These are phyloP conservation scores for Mortierella alpina DNA, from an alignment of 192 early-diverging fungal species.

Conservation along the genomic window DNA sequence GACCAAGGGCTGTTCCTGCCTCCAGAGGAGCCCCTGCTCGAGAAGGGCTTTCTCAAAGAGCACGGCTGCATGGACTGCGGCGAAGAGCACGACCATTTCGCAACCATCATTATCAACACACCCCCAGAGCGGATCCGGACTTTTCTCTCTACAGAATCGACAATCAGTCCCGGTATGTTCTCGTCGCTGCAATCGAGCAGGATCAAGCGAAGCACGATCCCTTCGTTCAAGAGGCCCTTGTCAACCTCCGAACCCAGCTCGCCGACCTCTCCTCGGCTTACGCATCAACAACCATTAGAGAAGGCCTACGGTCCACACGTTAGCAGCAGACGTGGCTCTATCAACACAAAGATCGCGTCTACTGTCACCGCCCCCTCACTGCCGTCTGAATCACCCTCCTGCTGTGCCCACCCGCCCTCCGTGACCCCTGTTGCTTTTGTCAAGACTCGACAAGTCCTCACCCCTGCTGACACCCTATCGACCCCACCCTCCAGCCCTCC, in stretches of 20 bases:
- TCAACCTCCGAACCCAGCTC: neutral
- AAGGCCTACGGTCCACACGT: neutral
- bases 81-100: constrained; percentile 14
- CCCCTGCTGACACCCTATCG: constrained; percentile 9
- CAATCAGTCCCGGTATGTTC: constrained; percentile 41
- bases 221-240: constrained; percentile 1
- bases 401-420: neutral
- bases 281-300: neutral
- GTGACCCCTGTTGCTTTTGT: neutral
- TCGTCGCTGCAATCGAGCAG: constrained; percentile 20
- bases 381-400: no score
- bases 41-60: constrained; percentile 9
- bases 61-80: constrained; percentile 5
- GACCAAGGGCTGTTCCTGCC: constrained; percentile 27
- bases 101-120: constrained; percentile 17
- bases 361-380: neutral
- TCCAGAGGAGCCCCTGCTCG: constrained; percentile 5
- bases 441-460: constrained; percentile 1
- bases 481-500: constrained; percentile 25
- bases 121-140: constrained; percentile 23
- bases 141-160: constrained; percentile 38
- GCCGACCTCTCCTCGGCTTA: neutral
- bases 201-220: constrained; percentile 24
- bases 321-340: neutral
- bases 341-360: no score